Evolutionary conservation across 2,329 filamentous ascomycete species (phyloP).

Genomic region (Neopestalotiopsis clavispora): DNA sequence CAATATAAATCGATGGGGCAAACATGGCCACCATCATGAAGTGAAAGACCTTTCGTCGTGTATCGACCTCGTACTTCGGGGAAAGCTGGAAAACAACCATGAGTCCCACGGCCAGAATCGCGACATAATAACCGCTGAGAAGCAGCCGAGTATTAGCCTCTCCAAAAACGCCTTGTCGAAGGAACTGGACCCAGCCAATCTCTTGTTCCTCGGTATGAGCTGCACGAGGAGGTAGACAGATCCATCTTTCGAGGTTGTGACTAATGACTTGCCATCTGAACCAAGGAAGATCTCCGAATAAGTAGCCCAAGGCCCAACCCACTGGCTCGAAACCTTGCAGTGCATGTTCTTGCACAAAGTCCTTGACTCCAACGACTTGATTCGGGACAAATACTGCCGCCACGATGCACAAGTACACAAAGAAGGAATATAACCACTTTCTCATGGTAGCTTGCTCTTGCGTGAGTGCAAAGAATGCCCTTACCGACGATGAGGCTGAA

Average conservation of each 20-base stretch:
- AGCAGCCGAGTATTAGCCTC: conserved; percentile 82
- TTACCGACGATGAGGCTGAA: conserved; percentile 65
- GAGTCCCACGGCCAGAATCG: conserved; percentile 73
- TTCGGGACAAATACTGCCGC: conserved; percentile 64
- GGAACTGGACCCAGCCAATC: conserved; percentile 66
- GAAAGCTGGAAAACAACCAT: conserved; percentile 76
- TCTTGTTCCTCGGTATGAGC: conserved; percentile 44
- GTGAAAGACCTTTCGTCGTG: conserved; percentile 94
- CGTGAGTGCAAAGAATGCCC: conserved; percentile 81
- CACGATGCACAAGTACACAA: conserved; percentile 73
- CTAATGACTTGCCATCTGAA: conserved; percentile 75
- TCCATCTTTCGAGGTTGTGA: conserved; percentile 75
- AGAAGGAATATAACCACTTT: conserved; percentile 84
- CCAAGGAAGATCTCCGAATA: conserved; percentile 77
- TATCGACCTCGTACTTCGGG: conserved; percentile 87
- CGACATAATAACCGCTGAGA: conserved; percentile 74
- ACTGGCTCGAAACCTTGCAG: conserved; percentile 79
- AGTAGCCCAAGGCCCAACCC: conserved; percentile 89
- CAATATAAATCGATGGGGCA: conserved; percentile 82
- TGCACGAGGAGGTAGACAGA: conserved; percentile 65
- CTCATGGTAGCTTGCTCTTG: conserved; percentile 74
- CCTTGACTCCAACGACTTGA: conserved; percentile 64
- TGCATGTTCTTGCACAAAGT: conserved; percentile 70
- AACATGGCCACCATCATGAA: conserved; percentile 99
- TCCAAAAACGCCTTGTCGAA: conserved; percentile 70